Conservation (phyloP, 2,329 filamentous ascomycete species). For the Epichloe sylvatica region DNA sequence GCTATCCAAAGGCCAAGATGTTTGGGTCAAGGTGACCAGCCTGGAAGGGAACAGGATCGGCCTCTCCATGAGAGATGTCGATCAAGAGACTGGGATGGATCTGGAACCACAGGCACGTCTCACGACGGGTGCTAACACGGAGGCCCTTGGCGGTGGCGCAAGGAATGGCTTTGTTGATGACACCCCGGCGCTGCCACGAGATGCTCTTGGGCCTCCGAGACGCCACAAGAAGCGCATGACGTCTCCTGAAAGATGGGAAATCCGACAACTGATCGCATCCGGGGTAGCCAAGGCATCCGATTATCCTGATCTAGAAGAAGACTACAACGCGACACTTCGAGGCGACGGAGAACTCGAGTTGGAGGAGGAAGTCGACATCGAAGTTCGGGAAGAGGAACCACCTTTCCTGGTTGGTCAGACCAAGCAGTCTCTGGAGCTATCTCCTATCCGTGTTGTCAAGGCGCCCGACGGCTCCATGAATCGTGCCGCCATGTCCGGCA, state of each 20-base stretch:
- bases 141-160: conserved; percentile 54
- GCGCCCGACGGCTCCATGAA: conserved; percentile 98
- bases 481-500: conserved; percentile 86
- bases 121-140: conserved; percentile 81
- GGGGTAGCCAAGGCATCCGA: conserved; percentile 86
- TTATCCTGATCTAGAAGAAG: conserved; percentile 87
- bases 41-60: conserved; percentile 72
- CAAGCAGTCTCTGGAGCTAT: conserved; percentile 87
- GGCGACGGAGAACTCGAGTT: conserved; percentile 82
- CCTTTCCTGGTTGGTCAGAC: conserved; percentile 93
- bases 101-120: conserved; percentile 64
- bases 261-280: conserved; percentile 88
- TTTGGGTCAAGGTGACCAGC: conserved; percentile 87
- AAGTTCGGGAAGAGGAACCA: conserved; percentile 89
- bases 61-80: conserved; percentile 93
- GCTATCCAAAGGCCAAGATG: conserved; percentile 61
- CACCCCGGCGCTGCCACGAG: conserved; percentile 16
- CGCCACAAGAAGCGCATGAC: conserved; percentile 83
- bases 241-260: conserved; percentile 94
- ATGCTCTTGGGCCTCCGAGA: conserved; percentile 30
- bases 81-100: conserved; percentile 77
- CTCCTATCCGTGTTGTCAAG: conserved; percentile 91
- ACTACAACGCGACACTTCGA: conserved; percentile 75
- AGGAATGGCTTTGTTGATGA: conserved; percentile 43
- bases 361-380: conserved; percentile 94